A percentile compares a stretch with the other conserved stretches of the same genome.
phyloP scores from a whole-genome alignment of 495 filamentous ascomycete genomes.

The Thermochaetoides thermophila region DNA sequence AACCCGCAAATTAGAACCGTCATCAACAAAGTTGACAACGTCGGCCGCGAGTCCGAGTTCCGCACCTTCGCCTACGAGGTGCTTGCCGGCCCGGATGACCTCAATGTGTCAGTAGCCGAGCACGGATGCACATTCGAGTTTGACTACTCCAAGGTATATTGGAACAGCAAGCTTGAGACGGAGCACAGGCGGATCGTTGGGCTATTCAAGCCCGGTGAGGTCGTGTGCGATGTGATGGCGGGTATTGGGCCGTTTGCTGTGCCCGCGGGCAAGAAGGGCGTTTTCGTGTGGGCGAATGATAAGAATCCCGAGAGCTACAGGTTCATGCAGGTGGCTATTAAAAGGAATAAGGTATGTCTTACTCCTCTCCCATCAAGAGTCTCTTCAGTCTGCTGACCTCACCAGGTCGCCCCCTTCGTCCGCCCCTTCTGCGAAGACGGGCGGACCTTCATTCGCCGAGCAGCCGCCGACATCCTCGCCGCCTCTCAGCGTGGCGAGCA shows the following conservation, averaged over 20 bases:
- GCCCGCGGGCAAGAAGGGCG: slow-evolving; percentile 73
- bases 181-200: slow-evolving; percentile 74
- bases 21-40: slow-evolving; percentile 87
- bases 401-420: slow-evolving; percentile 56
- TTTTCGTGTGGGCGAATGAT: slow-evolving; percentile 96
- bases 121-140: slow-evolving; percentile 50
- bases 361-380: background rate
- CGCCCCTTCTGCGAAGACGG: slow-evolving; percentile 69
- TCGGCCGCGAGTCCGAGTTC: slow-evolving; percentile 71
- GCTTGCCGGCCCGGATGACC: slow-evolving; percentile 62
- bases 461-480: slow-evolving; percentile 46
- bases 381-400: background rate
- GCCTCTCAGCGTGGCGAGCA: slow-evolving; percentile 33
- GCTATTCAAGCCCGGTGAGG: slow-evolving; percentile 68
- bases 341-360: slow-evolving; percentile 54
- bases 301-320: slow-evolving; percentile 79
- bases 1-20: slow-evolving; percentile 64
- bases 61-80: slow-evolving; percentile 89
- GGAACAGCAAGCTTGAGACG: slow-evolving; percentile 80
- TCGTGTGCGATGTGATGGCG: slow-evolving; percentile 94
- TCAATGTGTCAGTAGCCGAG: slow-evolving; percentile 63
- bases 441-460: slow-evolving; percentile 56
- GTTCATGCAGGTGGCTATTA: slow-evolving; percentile 52
- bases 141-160: slow-evolving; percentile 84
- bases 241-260: slow-evolving; percentile 92